A percentile compares a stretch with the other conserved stretches of the same genome.
These are phyloP conservation scores for Nannochloris sp. DNA, from an alignment of 139 green algal genomes.

Conservation along the genomic window DNA sequence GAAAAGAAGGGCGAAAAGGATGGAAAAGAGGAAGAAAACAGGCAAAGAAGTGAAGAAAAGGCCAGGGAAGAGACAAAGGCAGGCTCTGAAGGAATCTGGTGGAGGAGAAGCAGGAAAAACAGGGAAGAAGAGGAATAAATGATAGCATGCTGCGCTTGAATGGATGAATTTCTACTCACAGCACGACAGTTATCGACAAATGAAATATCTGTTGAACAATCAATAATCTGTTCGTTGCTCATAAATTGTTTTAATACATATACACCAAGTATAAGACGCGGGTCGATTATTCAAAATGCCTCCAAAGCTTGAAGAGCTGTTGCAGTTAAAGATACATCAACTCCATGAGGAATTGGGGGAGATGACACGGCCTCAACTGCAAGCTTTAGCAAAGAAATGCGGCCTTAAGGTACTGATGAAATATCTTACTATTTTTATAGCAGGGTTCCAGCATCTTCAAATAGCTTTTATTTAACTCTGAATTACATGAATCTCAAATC, in stretches of 20 bases:
- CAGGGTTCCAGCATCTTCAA: neutral
- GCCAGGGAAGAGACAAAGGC: neutral
- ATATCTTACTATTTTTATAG: neutral
- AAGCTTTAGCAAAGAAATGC: neutral
- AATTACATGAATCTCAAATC: neutral
- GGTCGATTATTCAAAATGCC: too few species aligned
- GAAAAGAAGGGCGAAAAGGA: neutral
- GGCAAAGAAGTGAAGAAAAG: constrained; percentile 1
- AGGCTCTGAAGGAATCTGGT: neutral
- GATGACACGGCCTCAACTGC: neutral
- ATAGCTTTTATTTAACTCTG: neutral
- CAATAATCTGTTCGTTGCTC: too few species aligned
- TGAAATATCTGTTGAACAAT: too few species aligned
- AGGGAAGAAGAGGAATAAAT: neutral
- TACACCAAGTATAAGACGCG: too few species aligned
- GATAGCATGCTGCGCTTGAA: too few species aligned
- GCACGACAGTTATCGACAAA: too few species aligned
- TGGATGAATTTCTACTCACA: too few species aligned
- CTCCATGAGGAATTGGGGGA: too few species aligned
- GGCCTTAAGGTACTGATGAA: neutral
- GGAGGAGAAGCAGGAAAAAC: neutral
- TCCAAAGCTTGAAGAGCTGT: too few species aligned
- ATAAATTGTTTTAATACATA: too few species aligned
- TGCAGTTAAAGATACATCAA: too few species aligned
- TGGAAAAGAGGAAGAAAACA: neutral